Conservation (phyloP, 352 stramenopile genomes). For the Globisporangium canariense region DNA sequence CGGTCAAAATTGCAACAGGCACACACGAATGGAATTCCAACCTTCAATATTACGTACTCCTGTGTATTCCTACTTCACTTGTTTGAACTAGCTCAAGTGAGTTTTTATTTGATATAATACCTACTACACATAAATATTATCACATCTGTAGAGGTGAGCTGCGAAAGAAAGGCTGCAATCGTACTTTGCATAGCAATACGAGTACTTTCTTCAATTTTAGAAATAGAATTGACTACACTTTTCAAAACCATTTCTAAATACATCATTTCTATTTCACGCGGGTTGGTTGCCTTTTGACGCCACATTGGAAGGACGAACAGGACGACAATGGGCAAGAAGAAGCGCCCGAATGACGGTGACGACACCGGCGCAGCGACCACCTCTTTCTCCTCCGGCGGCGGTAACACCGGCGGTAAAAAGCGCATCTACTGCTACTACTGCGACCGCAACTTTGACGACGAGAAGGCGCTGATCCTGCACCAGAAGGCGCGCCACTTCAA, state of each 20-base stretch:
- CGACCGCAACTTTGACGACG: conserved; percentile 89
- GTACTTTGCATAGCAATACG: neutral
- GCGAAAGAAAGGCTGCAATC: neutral
- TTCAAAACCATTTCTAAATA: neutral
- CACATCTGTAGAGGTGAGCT: neutral
- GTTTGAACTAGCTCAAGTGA: too few species aligned
- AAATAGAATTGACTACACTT: neutral
- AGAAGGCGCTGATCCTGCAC: conserved; percentile 91
- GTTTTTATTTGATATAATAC: neutral
- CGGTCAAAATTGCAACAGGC: neutral
- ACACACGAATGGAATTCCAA: too few species aligned
- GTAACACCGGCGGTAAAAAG: conserved; percentile 31
- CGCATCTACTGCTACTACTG: conserved; percentile 94
- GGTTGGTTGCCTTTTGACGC: conserved; percentile 6
- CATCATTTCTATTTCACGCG: neutral
- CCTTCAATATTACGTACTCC: too few species aligned
- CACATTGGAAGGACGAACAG: conserved; percentile 4
- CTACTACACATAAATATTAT: neutral
- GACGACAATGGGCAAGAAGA: conserved; percentile 77
- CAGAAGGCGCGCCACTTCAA: conserved; percentile 93
- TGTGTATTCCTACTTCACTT: too few species aligned
- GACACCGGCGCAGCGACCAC: conserved; percentile 8
- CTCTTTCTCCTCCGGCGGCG: conserved; percentile 8
- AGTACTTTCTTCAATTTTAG: neutral
- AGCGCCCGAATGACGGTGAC: conserved; percentile 59